Percentiles rank a stretch among this genome's conserved stretches.
These are phyloP conservation scores for Periconia sp. DNA, from an alignment of 2,329 filamentous ascomycete genomes.

Conservation along the genomic window DNA sequence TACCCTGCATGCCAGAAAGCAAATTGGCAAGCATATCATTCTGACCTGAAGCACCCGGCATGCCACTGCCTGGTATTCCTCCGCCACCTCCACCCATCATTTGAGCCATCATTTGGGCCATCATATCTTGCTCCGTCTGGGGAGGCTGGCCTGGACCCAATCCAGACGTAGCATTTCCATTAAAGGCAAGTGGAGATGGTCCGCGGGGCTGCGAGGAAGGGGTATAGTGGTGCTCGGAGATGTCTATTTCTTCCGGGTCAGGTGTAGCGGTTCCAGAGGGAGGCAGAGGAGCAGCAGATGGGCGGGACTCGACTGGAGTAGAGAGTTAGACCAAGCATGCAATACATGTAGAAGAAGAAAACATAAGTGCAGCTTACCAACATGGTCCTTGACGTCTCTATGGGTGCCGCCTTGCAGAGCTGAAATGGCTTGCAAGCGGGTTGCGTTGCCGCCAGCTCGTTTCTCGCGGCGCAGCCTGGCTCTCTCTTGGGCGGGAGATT, in stretches of 20 bases:
- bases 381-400: slow-evolving; percentile 35
- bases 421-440: slow-evolving; percentile 74
- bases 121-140: slow-evolving; percentile 60
- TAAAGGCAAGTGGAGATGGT: slow-evolving; percentile 36
- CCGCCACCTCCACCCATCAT: slow-evolving; percentile 59
- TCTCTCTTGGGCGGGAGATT: slow-evolving; percentile 55
- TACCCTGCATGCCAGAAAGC: slow-evolving; percentile 49
- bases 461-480: slow-evolving; percentile 77
- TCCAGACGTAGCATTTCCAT: slow-evolving; percentile 21
- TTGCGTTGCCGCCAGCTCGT: slow-evolving; percentile 71
- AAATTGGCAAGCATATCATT: slow-evolving; percentile 41
- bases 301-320: slow-evolving; percentile 22
- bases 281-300: slow-evolving; percentile 17
- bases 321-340: slow-evolving; percentile 16
- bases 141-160: slow-evolving; percentile 22
- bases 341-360: slow-evolving; percentile 9
- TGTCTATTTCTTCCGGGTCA: slow-evolving; percentile 74
- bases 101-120: slow-evolving; percentile 76
- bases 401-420: slow-evolving; percentile 61
- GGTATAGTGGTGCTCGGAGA: slow-evolving; percentile 71
- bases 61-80: slow-evolving; percentile 27
- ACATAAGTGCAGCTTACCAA: slow-evolving; percentile 5
- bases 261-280: slow-evolving; percentile 37
- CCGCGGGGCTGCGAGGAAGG: slow-evolving; percentile 52
- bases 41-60: slow-evolving; percentile 34